These are phyloP conservation scores for Linderniella brevidens DNA, from an alignment of 257 asterid genomes.

Conservation along the genomic window DNA sequence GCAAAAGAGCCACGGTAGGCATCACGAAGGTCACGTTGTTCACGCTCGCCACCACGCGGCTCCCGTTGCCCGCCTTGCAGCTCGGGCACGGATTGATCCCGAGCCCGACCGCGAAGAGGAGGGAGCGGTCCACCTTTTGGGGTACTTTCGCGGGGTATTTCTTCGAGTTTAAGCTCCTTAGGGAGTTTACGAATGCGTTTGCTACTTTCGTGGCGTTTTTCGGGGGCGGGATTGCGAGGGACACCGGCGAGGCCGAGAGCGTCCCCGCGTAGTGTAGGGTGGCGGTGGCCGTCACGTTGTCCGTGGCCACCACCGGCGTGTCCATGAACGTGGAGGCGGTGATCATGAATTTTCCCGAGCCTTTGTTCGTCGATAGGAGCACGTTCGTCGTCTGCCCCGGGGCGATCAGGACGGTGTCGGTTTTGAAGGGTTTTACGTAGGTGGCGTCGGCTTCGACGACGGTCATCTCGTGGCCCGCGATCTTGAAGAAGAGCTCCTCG, in stretches of 20 bases:
- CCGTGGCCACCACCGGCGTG: constrained; percentile 31
- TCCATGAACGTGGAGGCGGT: constrained; percentile 53
- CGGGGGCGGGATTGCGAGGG: constrained; percentile 25
- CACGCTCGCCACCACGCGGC: constrained; percentile 32
- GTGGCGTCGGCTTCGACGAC: constrained; percentile 56
- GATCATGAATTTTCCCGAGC: constrained; percentile 26
- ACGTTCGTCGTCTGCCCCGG: constrained; percentile 57
- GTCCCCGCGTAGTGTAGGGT: constrained; percentile 48
- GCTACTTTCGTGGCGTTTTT: constrained; percentile 45
- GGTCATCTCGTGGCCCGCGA: constrained; percentile 45
- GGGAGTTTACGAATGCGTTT: constrained; percentile 28
- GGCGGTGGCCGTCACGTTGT: constrained; percentile 42
- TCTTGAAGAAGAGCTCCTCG: constrained; percentile 48
- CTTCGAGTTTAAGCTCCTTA: constrained; percentile 38
- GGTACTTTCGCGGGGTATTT: constrained; percentile 38
- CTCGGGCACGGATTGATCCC: constrained; percentile 40
- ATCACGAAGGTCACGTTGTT: constrained; percentile 50
- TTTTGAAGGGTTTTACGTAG: constrained; percentile 44
- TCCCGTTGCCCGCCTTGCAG: constrained; percentile 36
- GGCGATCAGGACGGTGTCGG: constrained; percentile 31
- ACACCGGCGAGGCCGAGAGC: constrained; percentile 18
- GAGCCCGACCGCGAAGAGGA: constrained; percentile 33
- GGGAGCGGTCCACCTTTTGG: constrained; percentile 21
- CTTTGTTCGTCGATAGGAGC: constrained; percentile 17
- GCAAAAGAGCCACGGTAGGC: constrained; percentile 37